Conservation (phyloP, 164 flowering plant species). For the Dillenia turbinata region DNA sequence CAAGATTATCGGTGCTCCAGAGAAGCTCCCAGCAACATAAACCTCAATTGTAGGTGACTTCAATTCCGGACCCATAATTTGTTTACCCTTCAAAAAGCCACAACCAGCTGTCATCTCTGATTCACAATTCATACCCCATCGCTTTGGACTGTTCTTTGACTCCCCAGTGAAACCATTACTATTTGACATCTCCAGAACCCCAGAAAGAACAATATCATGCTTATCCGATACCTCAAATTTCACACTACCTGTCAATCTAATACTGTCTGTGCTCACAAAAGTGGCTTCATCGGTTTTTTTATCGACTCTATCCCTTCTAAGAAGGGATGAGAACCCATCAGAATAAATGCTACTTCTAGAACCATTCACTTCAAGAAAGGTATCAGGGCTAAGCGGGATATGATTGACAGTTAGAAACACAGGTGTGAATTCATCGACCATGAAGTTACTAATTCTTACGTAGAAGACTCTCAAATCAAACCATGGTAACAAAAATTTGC, state of each 20-base stretch:
- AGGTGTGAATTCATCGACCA: slow-evolving; percentile 62
- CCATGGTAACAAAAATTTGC: slow-evolving; percentile 45
- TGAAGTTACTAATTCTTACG: slow-evolving; percentile 65
- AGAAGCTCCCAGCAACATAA: slow-evolving; percentile 71
- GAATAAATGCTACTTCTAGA: slow-evolving; percentile 47
- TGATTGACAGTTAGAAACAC: slow-evolving; percentile 65
- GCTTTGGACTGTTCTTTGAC: slow-evolving; percentile 29
- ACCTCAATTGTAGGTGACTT: slow-evolving; percentile 68
- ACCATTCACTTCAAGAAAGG: slow-evolving; percentile 80
- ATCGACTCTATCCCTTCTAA: slow-evolving; percentile 67
- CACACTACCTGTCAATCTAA: slow-evolving; percentile 69
- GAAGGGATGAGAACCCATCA: slow-evolving; percentile 51
- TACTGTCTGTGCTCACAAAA: slow-evolving; percentile 73
- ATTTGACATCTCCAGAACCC: slow-evolving; percentile 53
- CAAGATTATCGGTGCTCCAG: slow-evolving; percentile 70
- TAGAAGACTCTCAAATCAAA: slow-evolving; percentile 80
- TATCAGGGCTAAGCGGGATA: slow-evolving; percentile 62
- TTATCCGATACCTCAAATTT: slow-evolving; percentile 72
- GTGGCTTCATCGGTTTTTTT: slow-evolving; percentile 80
- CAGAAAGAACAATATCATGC: slow-evolving; percentile 58
- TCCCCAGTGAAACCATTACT: slow-evolving; percentile 45
- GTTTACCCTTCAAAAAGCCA: slow-evolving; percentile 60
- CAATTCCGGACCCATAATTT: slow-evolving; percentile 33
- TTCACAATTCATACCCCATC: slow-evolving; percentile 72
- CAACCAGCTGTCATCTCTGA: slow-evolving; percentile 35